These are phyloP conservation scores for Fusarium liriodendri DNA, from an alignment of 2,329 filamentous ascomycete genomes.

Conservation along the genomic window DNA sequence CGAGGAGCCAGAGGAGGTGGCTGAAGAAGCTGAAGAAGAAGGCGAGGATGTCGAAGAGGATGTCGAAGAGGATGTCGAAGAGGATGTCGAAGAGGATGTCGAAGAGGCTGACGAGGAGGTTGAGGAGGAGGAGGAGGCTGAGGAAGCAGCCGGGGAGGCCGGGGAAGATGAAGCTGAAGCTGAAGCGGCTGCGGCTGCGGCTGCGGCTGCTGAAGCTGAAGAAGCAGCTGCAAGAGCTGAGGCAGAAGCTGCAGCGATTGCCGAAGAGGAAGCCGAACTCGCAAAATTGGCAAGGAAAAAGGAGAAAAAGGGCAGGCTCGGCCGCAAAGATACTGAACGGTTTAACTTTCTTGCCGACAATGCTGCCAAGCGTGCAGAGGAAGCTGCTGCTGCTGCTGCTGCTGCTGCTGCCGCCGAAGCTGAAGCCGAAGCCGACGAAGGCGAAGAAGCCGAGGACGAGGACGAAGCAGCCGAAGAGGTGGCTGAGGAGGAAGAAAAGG, in stretches of 20 bases:
- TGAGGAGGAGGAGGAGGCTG: constrained; percentile 38
- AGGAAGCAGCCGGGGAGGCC: constrained; percentile 32
- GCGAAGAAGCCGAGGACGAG: neutral
- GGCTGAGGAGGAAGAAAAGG: constrained; percentile 38
- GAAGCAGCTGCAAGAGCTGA: constrained; percentile 14
- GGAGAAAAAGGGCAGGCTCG: constrained; percentile 49
- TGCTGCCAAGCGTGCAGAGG: constrained; percentile 29
- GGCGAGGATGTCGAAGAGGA: constrained; percentile 36
- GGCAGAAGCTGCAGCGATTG: constrained; percentile 43
- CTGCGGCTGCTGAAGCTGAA: constrained; percentile 33
- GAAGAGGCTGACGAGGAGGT: constrained; percentile 40
- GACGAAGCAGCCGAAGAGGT: constrained; percentile 44
- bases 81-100: constrained; percentile 37
- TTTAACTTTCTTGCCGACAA: constrained; percentile 17
- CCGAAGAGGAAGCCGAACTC: constrained; percentile 52
- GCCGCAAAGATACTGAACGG: constrained; percentile 38
- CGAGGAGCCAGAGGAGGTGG: constrained; percentile 27
- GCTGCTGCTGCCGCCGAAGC: constrained; percentile 23
- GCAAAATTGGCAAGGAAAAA: constrained; percentile 51
- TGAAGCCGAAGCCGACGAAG: constrained; percentile 10
- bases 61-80: constrained; percentile 22
- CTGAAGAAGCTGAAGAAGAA: constrained; percentile 41
- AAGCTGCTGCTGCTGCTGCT: constrained; percentile 40
- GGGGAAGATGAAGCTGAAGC: constrained; percentile 43
- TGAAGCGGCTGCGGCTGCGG: constrained; percentile 38